Base-by-base conservation (phyloP, 2,329 filamentous ascomycete genomes). In the Fusarium irregulare region DNA sequence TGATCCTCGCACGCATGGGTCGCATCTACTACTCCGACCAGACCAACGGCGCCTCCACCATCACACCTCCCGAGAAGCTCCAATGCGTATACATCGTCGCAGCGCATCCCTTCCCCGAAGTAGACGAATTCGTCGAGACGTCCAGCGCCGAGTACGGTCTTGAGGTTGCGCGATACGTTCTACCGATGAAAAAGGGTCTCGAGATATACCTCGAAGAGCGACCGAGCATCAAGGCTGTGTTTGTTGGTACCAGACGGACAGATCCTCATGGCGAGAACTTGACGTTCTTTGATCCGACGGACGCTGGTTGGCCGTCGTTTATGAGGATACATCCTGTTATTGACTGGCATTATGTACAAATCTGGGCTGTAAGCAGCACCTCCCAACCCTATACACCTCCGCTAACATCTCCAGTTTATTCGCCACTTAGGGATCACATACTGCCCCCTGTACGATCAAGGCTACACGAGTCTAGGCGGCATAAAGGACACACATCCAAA, bases 321-420 rank as follows among this genome's bases (percentile, higher is more conserved):
- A 94, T 98, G 90, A 89, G 96, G 62, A 86, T 98, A 64, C 94
- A 99, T 80, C 95, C 96, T 0, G 92, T 99, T 12, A 94, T 99
- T 76, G 96, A 99, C 80, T 99, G 96, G 96, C 93, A 96, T 79
- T 97, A 69, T 64, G 68, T 89, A 13, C 95, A 98, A 79, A 95
- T 98, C 56, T 98, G 96, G 96, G 89, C 90, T 20, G 94, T 97
- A 77, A 84, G 93, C 85, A n/a, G 1, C 30, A 20, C 6, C 2
- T 13, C 21, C 21, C 21, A 21, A 21, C 21, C 21, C 21, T 21
- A 21, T 21, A 21, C 46, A 16, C 18, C 5, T 6, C 20, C 10
- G 49, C 74, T 76, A 64, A 75, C 67, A 45, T 44, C 6, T 2
- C 5, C n/a, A 93, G 91, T 96, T 97, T 77, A 92, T 97, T 66